Percentiles rank a stretch among this genome's conserved stretches.
phyloP scores from a whole-genome alignment of 768 basidiomycete species.

The Sporobolomyces roseus region DNA sequence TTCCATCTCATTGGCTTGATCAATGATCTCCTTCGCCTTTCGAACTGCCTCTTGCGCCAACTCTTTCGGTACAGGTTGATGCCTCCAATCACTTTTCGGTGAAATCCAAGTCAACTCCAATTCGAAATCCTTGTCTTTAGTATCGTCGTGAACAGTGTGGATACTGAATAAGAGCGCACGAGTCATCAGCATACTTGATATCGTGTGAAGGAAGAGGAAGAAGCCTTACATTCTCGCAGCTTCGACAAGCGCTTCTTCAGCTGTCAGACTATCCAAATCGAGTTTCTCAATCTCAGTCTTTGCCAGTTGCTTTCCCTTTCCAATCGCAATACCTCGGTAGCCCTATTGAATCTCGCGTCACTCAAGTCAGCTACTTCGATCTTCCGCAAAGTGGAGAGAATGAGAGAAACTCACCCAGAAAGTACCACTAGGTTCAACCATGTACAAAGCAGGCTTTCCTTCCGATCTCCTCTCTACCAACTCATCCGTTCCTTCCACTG shows the following conservation, averaged over 20 bases:
- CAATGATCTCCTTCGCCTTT: slow-evolving; percentile 76
- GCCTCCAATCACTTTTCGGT: slow-evolving; percentile 71
- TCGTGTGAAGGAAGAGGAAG: not conserved
- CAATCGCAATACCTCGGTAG: slow-evolving; percentile 92
- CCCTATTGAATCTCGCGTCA: slow-evolving; percentile 65
- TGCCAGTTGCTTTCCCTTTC: slow-evolving; percentile 94
- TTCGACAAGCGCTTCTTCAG: slow-evolving; percentile 80
- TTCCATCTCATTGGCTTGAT: slow-evolving; percentile 44
- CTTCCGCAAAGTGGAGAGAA: not conserved
- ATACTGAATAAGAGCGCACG: slow-evolving; percentile 59
- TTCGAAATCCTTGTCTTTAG: slow-evolving; percentile 97
- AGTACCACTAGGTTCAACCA: slow-evolving; percentile 91
- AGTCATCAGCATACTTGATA: slow-evolving; percentile 15
- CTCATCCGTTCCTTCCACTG: slow-evolving; percentile 22
- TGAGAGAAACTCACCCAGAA: slow-evolving; percentile 61
- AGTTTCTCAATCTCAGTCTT: slow-evolving; percentile 99
- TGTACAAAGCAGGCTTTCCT: slow-evolving; percentile 72
- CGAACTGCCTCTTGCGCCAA: slow-evolving; percentile 77
- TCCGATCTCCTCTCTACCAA: slow-evolving; percentile 64
- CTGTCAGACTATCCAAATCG: slow-evolving; percentile 71
- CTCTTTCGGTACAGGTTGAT: slow-evolving; percentile 79
- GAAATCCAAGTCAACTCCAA: slow-evolving; percentile 97
- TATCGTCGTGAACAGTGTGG: slow-evolving; percentile 94
- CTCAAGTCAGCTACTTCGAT: too few species aligned
- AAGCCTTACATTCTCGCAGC: slow-evolving; percentile 85